phyloP scores from a whole-genome alignment of 2,329 filamentous ascomycete species.

The Aureobasidium mangrovei region DNA sequence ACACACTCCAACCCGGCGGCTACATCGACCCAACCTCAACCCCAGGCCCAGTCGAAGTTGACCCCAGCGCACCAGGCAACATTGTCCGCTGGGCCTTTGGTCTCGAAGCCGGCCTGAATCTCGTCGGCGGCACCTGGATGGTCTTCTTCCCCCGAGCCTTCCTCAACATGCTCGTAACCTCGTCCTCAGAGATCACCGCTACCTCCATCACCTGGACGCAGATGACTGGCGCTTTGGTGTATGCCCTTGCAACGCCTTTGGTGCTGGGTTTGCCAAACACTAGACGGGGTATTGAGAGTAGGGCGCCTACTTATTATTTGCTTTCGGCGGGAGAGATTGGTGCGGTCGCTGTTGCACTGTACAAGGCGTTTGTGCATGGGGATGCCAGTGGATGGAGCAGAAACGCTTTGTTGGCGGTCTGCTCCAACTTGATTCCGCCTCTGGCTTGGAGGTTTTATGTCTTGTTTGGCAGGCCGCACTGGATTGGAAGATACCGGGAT shows the following conservation, averaged over 20 bases:
- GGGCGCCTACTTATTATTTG: neutral
- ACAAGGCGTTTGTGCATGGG: neutral
- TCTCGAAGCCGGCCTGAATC: neutral
- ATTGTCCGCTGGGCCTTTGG: neutral
- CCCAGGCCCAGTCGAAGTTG: neutral
- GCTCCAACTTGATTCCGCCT: neutral
- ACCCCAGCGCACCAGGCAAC: neutral
- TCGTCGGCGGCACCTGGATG: slow-evolving; percentile 5
- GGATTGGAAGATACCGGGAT: slow-evolving; percentile 7
- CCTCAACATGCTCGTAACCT: neutral
- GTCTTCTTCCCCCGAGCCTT: slow-evolving; percentile 1
- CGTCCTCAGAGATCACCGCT: neutral
- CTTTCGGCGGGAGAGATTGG: neutral
- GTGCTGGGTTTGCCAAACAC: neutral
- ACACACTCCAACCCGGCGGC: neutral
- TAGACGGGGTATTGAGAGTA: slow-evolving; percentile 1
- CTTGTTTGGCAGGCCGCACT: neutral
- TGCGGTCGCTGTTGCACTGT: neutral
- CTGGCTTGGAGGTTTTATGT: slow-evolving; percentile 7
- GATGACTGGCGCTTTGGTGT: neutral
- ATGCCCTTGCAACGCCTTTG: slow-evolving; percentile 4
- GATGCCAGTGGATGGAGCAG: neutral
- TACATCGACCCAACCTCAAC: slow-evolving; percentile 4
- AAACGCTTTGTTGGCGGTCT: neutral
- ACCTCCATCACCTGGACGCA: neutral